Conservation (phyloP, 2,329 filamentous ascomycete genomes). For the Pseudogymnoascus sp. region DNA sequence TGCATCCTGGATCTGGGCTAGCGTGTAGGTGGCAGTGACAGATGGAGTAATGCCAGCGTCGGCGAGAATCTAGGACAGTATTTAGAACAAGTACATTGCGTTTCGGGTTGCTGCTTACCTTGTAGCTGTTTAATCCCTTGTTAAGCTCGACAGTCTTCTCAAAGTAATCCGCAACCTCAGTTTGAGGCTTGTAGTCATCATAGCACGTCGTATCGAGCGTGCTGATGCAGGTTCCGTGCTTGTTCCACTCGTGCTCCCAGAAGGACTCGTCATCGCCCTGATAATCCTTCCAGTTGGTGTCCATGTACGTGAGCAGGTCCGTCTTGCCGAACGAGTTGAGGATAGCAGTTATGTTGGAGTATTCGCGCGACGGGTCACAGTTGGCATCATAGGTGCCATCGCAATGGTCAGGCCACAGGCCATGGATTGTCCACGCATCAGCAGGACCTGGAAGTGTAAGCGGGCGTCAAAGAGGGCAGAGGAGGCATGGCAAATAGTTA, state of each 20-base stretch:
- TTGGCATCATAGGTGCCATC: conserved; percentile 60
- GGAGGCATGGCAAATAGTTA: conserved; percentile 1
- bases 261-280: conserved; percentile 53
- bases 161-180: conserved; percentile 64
- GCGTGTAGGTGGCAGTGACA: conserved; percentile 32
- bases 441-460: conserved; percentile 39
- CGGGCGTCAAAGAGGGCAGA: not conserved
- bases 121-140: conserved; percentile 56
- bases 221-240: conserved; percentile 65
- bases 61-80: conserved; percentile 38
- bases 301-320: conserved; percentile 57
- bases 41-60: conserved; percentile 51
- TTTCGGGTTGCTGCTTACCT: conserved; percentile 29
- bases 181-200: conserved; percentile 44
- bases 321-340: conserved; percentile 44
- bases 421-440: conserved; percentile 68
- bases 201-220: conserved; percentile 63
- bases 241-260: conserved; percentile 69
- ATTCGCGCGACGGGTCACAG: conserved; percentile 54
- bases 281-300: conserved; percentile 63
- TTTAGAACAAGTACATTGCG: not conserved
- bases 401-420: conserved; percentile 59
- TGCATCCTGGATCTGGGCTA: conserved; percentile 33
- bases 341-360: conserved; percentile 57
- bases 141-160: conserved; percentile 56